Base-by-base conservation (phyloP, 352 stramenopile genomes). In the Phytophthora aleatoria region DNA sequence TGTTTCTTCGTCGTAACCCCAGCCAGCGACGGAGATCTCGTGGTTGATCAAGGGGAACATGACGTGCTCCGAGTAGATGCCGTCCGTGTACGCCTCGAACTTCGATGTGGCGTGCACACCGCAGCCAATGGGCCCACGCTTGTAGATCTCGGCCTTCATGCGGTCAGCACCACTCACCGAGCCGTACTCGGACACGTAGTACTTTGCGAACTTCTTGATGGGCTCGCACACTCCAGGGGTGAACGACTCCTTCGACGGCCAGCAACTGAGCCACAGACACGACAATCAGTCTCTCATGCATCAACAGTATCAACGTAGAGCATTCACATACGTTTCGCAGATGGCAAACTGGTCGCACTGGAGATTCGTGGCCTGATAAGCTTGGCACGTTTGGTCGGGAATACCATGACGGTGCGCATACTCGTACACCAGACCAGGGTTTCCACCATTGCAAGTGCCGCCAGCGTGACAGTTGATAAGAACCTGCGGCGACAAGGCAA, bases 111-210 rank as follows among this genome's bases (percentile, higher is more conserved):
- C 89, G 50, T 94, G 83, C 35, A 96, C 81, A 27, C 85, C 87
- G 52, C 91, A 97, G 15, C 90, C 90, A 53, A 97, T 96, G 6
- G 91, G 91, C 0, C 91, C 91, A 35, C 90, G 89, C 65, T 95
- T 93, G 75, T 84, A 97, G 47, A 98, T 92, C 79, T 98, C 92
- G 2, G 88, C 86, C 75, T 97, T 97, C 89, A 98, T 97, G 35
- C 73, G 82, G 59, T 95, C 73, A 43, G 73, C 87, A 50, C 90
- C 92, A 43, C 76, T 89, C 16, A 98, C 90, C 36, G 74, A 81
- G 49, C 91, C 92, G 59, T 96, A 97, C 57, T 98, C 92, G 9
- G 82, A 89, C 24, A 97, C 86, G 55, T 90, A 96, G 71, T 95
- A 97, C 70, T 94, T 96, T 39, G 71, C 79, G 52, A 96, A 97